Percentiles rank a stretch among this genome's conserved stretches.
These are phyloP conservation scores for Trichoderma sp. DNA, from an alignment of 2,329 filamentous ascomycete genomes.

Conservation along the genomic window DNA sequence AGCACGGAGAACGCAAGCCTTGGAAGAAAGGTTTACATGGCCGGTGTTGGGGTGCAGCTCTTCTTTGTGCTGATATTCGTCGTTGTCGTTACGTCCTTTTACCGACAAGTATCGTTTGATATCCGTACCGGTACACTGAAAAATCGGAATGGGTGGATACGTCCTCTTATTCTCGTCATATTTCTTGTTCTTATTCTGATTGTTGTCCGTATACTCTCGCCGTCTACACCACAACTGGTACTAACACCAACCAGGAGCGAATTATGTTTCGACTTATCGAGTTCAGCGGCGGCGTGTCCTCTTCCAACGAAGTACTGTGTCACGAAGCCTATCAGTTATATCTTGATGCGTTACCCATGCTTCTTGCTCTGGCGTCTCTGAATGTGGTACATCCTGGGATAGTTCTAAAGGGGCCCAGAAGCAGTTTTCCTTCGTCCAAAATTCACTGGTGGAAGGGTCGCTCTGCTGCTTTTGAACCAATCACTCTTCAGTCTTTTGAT, in stretches of 20 bases:
- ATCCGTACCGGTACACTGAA: background rate
- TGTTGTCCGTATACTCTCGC: conserved; percentile 30
- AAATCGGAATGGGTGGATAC: conserved; percentile 30
- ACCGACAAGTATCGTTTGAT: conserved; percentile 28
- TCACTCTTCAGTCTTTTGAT: background rate
- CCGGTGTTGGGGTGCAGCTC: conserved; percentile 38
- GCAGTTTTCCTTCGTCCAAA: conserved; percentile 37
- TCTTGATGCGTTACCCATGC: conserved; percentile 55
- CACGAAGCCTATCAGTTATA: conserved; percentile 51
- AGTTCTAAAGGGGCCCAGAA: conserved; percentile 40
- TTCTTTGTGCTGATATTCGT: conserved; percentile 39
- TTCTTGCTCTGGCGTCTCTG: conserved; percentile 41
- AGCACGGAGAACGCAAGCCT: conserved; percentile 29
- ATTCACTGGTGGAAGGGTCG: background rate
- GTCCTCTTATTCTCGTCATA: conserved; percentile 34
- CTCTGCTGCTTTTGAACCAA: background rate
- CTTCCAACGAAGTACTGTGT: background rate
- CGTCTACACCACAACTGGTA: background rate
- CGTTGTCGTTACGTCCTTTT: conserved; percentile 36
- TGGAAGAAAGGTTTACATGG: conserved; percentile 40
- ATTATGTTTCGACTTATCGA: conserved; percentile 61
- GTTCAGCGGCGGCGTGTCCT: conserved; percentile 46
- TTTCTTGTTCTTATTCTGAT: conserved; percentile 36
- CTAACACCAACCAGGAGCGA: conserved; percentile 39
- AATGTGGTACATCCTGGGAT: conserved; percentile 46